A percentile compares a stretch with the other conserved stretches of the same genome.
These are phyloP conservation scores for Candida germanica DNA, from an alignment of 805 yeast genomes.

Conservation along the genomic window DNA sequence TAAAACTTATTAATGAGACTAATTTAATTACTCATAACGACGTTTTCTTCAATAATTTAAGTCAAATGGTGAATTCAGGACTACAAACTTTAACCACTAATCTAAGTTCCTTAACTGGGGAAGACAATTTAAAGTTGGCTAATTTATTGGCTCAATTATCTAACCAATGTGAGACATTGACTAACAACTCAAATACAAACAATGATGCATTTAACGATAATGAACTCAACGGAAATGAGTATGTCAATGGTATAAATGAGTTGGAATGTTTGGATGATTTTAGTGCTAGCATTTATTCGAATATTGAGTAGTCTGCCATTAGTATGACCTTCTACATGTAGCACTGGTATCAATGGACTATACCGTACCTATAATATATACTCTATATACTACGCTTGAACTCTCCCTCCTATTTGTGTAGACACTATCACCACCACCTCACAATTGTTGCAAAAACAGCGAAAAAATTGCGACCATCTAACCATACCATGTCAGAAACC, in stretches of 20 bases:
- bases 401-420: no score
- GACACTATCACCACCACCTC: no score
- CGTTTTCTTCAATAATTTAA: constrained; percentile 27
- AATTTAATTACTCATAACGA: constrained; percentile 37
- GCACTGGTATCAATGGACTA: no score
- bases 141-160: constrained; percentile 66
- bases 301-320: constrained; percentile 61
- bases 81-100: constrained; percentile 34
- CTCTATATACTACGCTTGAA: no score
- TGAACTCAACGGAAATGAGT: constrained; percentile 34
- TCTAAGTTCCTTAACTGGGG: constrained; percentile 13
- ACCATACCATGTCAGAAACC: no score
- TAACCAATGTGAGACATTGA: constrained; percentile 56
- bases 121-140: constrained; percentile 47
- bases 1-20: constrained; percentile 46
- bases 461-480: no score
- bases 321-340: no score
- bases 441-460: no score
- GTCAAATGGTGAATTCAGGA: constrained; percentile 30
- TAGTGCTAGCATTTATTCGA: constrained; percentile 87
- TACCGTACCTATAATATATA: no score
- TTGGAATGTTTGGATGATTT: constrained; percentile 73
- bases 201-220: constrained; percentile 8
- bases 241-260: constrained; percentile 34
- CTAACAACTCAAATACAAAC: constrained; percentile 33